Base-by-base conservation (phyloP, 768 basidiomycete genomes). In the Xerocomus brunneocitrinus region DNA sequence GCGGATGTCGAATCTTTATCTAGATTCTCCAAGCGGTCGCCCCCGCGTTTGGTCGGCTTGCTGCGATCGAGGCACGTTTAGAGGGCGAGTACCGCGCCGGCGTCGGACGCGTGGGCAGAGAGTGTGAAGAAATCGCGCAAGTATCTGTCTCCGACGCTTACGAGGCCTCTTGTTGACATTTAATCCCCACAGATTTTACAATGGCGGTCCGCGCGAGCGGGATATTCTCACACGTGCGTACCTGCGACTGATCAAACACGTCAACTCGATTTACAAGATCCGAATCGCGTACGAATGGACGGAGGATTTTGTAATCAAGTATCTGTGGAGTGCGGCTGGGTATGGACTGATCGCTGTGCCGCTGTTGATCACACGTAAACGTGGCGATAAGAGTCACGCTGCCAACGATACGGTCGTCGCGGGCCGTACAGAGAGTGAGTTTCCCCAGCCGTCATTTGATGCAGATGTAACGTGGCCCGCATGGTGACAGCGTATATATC, bases 261-360 rank as follows among this genome's bases (percentile, higher is more conserved):
- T 97, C 50, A 95, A 98, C 62, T 86, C 83, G 0, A 92, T 98
- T 44, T 95, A 91, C 76, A 92, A 91, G 88, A 90, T 92, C 49
- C 85, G 92, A 14, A 91, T 95, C 44, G 87, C 87, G 2, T 95
- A 91, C 63, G 91, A 85, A 72, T 97, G 90, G 94, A 97, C 91
- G 0, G 95, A 97, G 65, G 95, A 97, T 73, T 94, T 91, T 60
- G 88, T 97, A 19, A 93, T 97, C 76, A 97, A 97, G 69, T 98
- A 97, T 67, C 73, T 91, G 8, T 97, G 93, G 95, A 92, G 89
- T 9, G 94, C 94, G 1, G 85, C 84, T 4, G 95, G 95, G 0
- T 98, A 98, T 68, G 80, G 79, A 4, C 78, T 98, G 22, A 98
- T 98, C 64, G 90, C 93, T 8, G 85, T 98, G 1, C 95, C 95